phyloP scores from a whole-genome alignment of 2,329 filamentous ascomycete genomes.

The Diaporthe destruens region DNA sequence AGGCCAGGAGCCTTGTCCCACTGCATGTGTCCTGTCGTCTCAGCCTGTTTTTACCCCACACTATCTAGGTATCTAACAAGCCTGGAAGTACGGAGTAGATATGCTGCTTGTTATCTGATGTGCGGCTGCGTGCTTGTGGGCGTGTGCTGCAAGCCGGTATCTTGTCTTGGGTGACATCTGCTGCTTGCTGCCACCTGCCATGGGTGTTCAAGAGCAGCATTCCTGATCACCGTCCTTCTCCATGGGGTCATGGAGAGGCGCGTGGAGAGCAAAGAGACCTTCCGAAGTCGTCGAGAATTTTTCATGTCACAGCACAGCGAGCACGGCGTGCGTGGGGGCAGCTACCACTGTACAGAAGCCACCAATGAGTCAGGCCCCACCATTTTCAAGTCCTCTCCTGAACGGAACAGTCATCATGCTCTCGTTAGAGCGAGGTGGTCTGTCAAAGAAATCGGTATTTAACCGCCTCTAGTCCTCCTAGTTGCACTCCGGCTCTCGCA shows the following conservation, averaged over 20 bases:
- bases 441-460: slow-evolving; percentile 30
- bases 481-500: slow-evolving; percentile 3
- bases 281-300: slow-evolving; percentile 36
- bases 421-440: slow-evolving; percentile 12
- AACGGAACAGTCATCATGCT: slow-evolving; percentile 33
- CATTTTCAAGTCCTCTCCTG: slow-evolving; percentile 2
- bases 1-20: not conserved
- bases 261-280: slow-evolving; percentile 21
- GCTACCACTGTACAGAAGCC: not conserved
- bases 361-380: slow-evolving; percentile 38
- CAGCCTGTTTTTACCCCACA: slow-evolving; percentile 9
- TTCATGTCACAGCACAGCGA: slow-evolving; percentile 34
- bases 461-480: slow-evolving; percentile 23
- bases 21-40: not conserved
- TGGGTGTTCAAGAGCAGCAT: slow-evolving; percentile 9
- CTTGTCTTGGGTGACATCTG: slow-evolving; percentile 8
- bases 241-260: slow-evolving; percentile 18
- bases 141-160: slow-evolving; percentile 18
- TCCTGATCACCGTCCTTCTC: slow-evolving; percentile 5
- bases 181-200: slow-evolving; percentile 20
- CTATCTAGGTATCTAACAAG: not conserved
- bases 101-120: not conserved
- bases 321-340: slow-evolving; percentile 22
- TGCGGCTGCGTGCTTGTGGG: not conserved
- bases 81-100: no score